Evolutionary conservation across 2,329 filamentous ascomycete species (phyloP), one percentile per base, ranked within the genome.

Genomic region (Sarocladium oryzae): DNA sequence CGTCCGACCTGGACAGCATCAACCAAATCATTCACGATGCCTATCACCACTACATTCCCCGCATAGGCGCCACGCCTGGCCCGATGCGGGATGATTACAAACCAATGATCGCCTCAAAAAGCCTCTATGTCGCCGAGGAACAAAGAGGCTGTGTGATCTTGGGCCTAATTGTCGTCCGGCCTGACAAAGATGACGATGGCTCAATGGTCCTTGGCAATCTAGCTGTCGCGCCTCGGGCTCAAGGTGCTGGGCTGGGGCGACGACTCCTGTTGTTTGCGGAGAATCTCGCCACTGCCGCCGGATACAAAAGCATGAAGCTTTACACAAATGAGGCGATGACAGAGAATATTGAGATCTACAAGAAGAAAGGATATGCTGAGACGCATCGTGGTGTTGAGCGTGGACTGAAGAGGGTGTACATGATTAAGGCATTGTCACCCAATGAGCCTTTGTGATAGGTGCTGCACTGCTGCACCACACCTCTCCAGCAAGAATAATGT

Each of bases 311-410:
- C 21, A 45, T 45, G 40, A 45, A 45, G 23, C 40, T 45, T 5
- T 45, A 45, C 16, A 45, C 40, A 23, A 45, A 45, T 30, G 40
- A 45, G 23, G 23, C 24, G 7, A 45, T 45, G 40, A 45, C 40
- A 11, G 40, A 45, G 40, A 45, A 45, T 45, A 26, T 45, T 10
- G 23, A 26, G 11, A 45, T 45, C 23, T 45, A 45, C n/a, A 20
- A 20, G 40, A 45, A 30, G 23, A 45, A 45, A 9, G 40, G 40
- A 4, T 45, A 45, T 30, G 40, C 28, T 16, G 40, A 45, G 40
- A 45, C 40, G 40, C 40, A 45, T 45, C 40, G 40, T 9, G 40
- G 21, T 26, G 40, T 28, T 10, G 40, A 45, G 40, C 40, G 40
- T 28, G 40, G 40, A n/a, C 18, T 45, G 40, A 45, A 30, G 40